phyloP scores from a whole-genome alignment of 257 asterid species.

The Thymus quinquecostatus region DNA sequence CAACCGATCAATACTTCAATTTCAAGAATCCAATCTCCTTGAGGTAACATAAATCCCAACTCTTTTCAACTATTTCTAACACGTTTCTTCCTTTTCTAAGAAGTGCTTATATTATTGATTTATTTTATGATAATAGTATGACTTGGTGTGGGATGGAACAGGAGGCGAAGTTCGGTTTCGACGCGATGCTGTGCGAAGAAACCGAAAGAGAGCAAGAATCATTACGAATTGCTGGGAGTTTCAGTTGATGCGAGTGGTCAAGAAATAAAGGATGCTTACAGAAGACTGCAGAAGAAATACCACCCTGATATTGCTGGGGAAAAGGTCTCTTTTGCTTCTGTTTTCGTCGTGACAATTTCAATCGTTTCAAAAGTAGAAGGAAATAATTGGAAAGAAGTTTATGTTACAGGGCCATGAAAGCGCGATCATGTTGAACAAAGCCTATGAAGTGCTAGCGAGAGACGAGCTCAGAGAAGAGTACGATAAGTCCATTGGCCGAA shows the following conservation, averaged over 20 bases:
- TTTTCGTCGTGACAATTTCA: too few relatives aligned
- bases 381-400: neutral
- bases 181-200: slow-evolving; percentile 38
- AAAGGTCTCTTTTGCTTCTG: slow-evolving; percentile 22
- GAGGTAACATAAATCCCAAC: slow-evolving; percentile 14
- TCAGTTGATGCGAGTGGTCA: slow-evolving; percentile 48
- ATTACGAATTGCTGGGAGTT: slow-evolving; percentile 58
- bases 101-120: neutral
- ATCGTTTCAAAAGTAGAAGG: too few relatives aligned
- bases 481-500: too few relatives aligned
- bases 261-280: slow-evolving; percentile 58
- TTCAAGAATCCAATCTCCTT: slow-evolving; percentile 27
- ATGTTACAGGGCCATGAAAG: too few relatives aligned
- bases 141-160: neutral
- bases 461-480: too few relatives aligned
- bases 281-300: slow-evolving; percentile 59
- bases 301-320: slow-evolving; percentile 67
- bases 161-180: slow-evolving; percentile 27
- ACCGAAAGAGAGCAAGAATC: slow-evolving; percentile 36
- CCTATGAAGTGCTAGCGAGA: too few relatives aligned
- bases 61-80: neutral
- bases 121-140: too few relatives aligned
- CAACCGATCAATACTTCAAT: slow-evolving; percentile 24
- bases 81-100: neutral
- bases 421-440: too few relatives aligned